phyloP scores from a whole-genome alignment of 441 rosid genomes.

The Metrosideros polymorpha region DNA sequence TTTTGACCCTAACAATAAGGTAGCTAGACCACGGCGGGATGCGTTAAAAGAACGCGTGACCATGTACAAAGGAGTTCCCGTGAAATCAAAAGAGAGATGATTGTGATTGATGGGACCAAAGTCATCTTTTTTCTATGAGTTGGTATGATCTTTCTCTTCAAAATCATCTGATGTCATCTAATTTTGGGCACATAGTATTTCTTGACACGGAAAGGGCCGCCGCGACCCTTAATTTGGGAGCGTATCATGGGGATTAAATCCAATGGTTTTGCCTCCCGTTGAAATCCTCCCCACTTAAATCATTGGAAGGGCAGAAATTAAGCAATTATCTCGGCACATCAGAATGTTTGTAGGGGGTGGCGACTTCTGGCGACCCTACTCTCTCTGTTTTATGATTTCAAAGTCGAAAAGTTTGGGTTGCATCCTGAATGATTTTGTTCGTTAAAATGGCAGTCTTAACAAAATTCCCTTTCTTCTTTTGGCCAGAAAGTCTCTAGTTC shows the following conservation, averaged over 20 bases:
- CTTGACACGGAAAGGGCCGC: neutral
- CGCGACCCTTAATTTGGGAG: neutral
- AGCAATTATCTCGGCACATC: neutral
- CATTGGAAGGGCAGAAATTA: neutral
- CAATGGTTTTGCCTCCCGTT: neutral
- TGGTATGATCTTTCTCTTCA: neutral
- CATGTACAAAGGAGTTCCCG: conserved; percentile 74
- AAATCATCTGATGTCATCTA: neutral
- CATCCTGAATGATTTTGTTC: neutral
- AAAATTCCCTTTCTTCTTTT: neutral
- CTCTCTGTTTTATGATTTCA: neutral
- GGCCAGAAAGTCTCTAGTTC: neutral
- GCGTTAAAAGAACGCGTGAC: conserved; percentile 55
- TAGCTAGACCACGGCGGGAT: conserved; percentile 81
- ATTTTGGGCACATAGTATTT: neutral
- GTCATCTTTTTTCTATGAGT: neutral
- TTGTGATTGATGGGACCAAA: neutral
- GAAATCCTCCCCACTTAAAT: neutral
- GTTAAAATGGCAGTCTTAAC: neutral
- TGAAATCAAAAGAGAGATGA: conserved; percentile 68
- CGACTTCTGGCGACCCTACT: neutral
- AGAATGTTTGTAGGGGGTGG: neutral
- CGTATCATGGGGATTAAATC: neutral
- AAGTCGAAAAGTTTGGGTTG: neutral
- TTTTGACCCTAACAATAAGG: conserved; percentile 87